These are phyloP conservation scores for Rhizopogon vesiculosus DNA, from an alignment of 768 basidiomycete species.

Conservation along the genomic window DNA sequence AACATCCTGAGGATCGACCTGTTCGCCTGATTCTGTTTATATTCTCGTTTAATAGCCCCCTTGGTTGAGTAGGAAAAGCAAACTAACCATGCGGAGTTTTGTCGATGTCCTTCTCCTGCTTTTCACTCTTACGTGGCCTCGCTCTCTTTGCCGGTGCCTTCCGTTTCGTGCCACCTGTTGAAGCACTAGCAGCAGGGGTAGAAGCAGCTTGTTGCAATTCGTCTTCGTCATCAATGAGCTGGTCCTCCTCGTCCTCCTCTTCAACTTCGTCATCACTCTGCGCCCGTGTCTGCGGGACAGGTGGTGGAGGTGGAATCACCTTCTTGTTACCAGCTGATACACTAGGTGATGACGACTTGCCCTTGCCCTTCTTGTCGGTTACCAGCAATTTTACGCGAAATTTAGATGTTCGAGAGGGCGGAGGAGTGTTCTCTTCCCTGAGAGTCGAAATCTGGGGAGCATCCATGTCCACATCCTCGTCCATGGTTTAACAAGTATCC, in stretches of 20 bases:
- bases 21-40: constrained; percentile 25
- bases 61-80: constrained; percentile 11
- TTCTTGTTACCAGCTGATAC: constrained; percentile 17
- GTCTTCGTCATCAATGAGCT: constrained; percentile 72
- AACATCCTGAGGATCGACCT: constrained; percentile 14
- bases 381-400: constrained; percentile 49
- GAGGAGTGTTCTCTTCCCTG: constrained; percentile 66
- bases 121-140: constrained; percentile 51
- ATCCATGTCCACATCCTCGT: constrained; percentile 60
- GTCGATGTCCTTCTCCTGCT: constrained; percentile 34
- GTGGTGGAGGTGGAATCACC: constrained; percentile 8
- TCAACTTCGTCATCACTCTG: constrained; percentile 47
- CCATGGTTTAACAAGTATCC: constrained; percentile 18
- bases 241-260: constrained; percentile 72
- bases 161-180: constrained; percentile 41
- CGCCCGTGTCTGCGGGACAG: constrained; percentile 13
- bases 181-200: constrained; percentile 17
- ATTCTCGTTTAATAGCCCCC: constrained; percentile 14
- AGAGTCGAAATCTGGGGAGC: constrained; percentile 81
- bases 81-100: constrained; percentile 41
- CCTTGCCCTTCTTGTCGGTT: constrained; percentile 36
- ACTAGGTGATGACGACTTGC: constrained; percentile 29
- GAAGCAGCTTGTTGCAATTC: constrained; percentile 26
- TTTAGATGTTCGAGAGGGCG: constrained; percentile 41
- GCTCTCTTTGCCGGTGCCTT: constrained; percentile 45